phyloP scores from a whole-genome alignment of 345 rosid genomes.

The Brassica carinata region DNA sequence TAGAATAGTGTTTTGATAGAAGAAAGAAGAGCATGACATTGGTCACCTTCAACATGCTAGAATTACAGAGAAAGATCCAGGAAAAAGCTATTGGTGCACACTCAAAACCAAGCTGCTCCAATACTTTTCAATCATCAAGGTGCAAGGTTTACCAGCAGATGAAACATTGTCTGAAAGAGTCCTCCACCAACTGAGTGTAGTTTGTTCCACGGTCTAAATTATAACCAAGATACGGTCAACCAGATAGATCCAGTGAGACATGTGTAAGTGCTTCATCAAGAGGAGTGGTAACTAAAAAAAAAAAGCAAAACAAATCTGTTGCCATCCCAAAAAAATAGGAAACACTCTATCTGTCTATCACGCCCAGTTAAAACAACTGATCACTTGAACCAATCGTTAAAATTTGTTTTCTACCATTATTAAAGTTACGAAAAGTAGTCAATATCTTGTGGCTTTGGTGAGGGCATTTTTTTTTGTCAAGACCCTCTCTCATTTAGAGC shows the following conservation, averaged over 20 bases:
- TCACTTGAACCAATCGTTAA: too few species aligned
- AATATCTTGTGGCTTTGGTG: too few species aligned
- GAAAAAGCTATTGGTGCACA: background rate
- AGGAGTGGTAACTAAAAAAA: too few species aligned
- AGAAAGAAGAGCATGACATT: background rate
- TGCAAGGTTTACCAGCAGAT: constrained; percentile 58
- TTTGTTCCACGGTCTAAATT: constrained; percentile 87
- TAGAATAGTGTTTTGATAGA: background rate
- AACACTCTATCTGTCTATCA: too few species aligned
- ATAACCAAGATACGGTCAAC: constrained; percentile 74
- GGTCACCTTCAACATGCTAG: background rate
- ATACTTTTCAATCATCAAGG: background rate
- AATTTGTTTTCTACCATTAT: too few species aligned
- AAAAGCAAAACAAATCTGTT: too few species aligned
- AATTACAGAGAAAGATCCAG: constrained; percentile 1
- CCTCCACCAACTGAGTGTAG: constrained; percentile 96
- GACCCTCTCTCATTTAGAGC: too few species aligned
- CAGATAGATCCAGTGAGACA: constrained; percentile 65
- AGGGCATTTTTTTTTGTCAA: too few species aligned
- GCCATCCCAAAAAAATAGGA: too few species aligned
- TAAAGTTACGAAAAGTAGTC: too few species aligned
- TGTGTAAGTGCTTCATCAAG: too few species aligned
- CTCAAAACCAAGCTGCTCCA: background rate
- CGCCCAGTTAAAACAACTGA: too few species aligned
- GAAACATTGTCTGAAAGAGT: constrained; percentile 88